A percentile compares a stretch with the other conserved stretches of the same genome.
Conservation (phyloP, 176 grass and related monocot species). For the Oryza coarctata region DNA sequence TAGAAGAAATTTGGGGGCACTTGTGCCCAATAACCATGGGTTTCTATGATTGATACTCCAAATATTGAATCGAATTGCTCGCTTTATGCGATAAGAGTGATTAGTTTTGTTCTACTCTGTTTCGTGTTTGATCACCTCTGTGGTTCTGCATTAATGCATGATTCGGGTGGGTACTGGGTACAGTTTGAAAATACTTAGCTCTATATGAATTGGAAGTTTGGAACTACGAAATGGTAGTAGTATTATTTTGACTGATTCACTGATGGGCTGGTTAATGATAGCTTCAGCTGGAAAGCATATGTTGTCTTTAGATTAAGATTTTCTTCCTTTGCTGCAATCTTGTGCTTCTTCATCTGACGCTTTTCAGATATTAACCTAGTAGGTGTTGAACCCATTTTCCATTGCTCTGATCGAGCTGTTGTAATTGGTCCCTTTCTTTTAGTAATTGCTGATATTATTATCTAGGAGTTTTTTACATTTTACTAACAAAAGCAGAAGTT, state of each 20-base stretch:
- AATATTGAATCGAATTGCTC: background rate
- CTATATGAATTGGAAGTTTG: background rate
- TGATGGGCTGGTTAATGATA: too few relatives aligned
- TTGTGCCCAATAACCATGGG: constrained; percentile 21
- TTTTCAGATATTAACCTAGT: too few relatives aligned
- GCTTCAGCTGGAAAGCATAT: too few relatives aligned
- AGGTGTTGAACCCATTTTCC: background rate
- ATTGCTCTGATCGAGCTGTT: background rate
- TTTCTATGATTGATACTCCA: background rate
- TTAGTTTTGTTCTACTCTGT: background rate
- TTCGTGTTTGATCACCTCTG: background rate
- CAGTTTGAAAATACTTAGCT: background rate
- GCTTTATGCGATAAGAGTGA: background rate
- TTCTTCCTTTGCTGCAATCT: background rate
- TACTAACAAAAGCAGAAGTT: background rate
- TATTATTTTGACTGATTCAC: too few relatives aligned
- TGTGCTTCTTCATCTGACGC: background rate
- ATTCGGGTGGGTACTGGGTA: background rate
- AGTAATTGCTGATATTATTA: background rate
- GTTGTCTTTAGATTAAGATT: background rate
- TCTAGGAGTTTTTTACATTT: background rate
- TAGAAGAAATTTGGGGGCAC: background rate
- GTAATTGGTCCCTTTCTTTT: background rate
- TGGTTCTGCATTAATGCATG: background rate
- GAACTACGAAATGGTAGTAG: too few relatives aligned